Conservation (phyloP, 1,139 yeast species). For the Scheffersomyces cryptocercus region DNA sequence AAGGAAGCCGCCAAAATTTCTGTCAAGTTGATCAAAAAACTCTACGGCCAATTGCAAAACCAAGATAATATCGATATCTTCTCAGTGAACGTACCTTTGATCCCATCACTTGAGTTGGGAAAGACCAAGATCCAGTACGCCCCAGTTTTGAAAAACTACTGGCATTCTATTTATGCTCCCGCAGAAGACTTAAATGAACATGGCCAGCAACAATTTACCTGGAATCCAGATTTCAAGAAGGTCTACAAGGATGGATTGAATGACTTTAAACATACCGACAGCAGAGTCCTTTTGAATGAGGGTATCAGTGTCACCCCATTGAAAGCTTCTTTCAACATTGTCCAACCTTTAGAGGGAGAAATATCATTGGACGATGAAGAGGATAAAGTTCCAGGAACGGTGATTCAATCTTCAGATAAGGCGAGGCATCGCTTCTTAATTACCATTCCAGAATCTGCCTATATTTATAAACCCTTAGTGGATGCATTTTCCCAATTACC, state of each 20-base stretch:
- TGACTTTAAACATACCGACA: slow-evolving; percentile 57
- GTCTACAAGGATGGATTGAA: slow-evolving; percentile 62
- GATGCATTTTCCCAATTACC: slow-evolving; percentile 38
- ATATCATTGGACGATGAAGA: slow-evolving; percentile 34
- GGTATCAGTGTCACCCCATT: slow-evolving; percentile 80
- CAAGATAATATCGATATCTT: slow-evolving; percentile 62
- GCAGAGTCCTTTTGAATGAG: slow-evolving; percentile 51
- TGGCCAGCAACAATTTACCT: slow-evolving; percentile 49
- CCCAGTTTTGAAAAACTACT: slow-evolving; percentile 74
- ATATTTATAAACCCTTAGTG: slow-evolving; percentile 59
- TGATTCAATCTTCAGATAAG: neutral
- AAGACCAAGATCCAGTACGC: slow-evolving; percentile 67
- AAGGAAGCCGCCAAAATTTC: slow-evolving; percentile 69
- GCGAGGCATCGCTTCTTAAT: slow-evolving; percentile 21
- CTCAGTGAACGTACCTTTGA: slow-evolving; percentile 81
- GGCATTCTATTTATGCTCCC: slow-evolving; percentile 62
- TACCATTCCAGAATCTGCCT: slow-evolving; percentile 42
- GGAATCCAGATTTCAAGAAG: slow-evolving; percentile 81
- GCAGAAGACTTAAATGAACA: slow-evolving; percentile 20
- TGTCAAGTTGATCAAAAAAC: slow-evolving; percentile 59
- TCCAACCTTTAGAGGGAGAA: slow-evolving; percentile 59
- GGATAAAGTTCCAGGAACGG: neutral
- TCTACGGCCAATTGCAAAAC: slow-evolving; percentile 58
- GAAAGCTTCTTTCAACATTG: slow-evolving; percentile 67
- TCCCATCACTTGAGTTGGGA: slow-evolving; percentile 46